These are phyloP conservation scores for Moricandia arvensis DNA, from an alignment of 345 rosid genomes.

Conservation along the genomic window DNA sequence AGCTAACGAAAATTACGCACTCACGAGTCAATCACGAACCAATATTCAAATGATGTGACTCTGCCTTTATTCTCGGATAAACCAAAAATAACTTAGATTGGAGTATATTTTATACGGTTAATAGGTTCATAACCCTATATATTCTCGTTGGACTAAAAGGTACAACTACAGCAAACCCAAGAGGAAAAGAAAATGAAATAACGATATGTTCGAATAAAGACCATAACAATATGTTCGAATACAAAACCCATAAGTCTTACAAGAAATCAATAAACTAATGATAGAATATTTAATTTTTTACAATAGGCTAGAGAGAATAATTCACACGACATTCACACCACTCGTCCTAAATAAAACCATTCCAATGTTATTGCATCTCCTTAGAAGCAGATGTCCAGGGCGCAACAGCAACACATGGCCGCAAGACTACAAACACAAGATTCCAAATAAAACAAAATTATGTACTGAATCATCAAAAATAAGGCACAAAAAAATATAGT, in stretches of 20 bases:
- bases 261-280: conserved; percentile 13
- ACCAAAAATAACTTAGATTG: background rate
- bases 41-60: background rate
- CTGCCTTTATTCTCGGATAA: background rate
- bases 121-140: background rate
- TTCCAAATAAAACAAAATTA: background rate
- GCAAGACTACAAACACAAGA: conserved; percentile 31
- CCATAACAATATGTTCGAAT: background rate
- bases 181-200: background rate
- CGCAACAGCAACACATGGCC: conserved; percentile 41
- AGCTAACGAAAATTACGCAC: background rate
- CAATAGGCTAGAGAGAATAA: background rate
- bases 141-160: background rate
- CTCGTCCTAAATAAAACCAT: background rate
- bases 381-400: conserved; percentile 33
- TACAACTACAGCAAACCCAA: background rate
- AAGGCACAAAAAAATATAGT: background rate
- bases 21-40: background rate
- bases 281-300: background rate
- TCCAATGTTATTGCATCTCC: background rate
- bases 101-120: background rate
- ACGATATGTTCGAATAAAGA: background rate
- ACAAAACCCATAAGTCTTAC: background rate
- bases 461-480: background rate
- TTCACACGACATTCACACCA: conserved; percentile 18